These are phyloP conservation scores for Exophiala alcalophila DNA, from an alignment of 2,329 filamentous ascomycete genomes.

Conservation along the genomic window DNA sequence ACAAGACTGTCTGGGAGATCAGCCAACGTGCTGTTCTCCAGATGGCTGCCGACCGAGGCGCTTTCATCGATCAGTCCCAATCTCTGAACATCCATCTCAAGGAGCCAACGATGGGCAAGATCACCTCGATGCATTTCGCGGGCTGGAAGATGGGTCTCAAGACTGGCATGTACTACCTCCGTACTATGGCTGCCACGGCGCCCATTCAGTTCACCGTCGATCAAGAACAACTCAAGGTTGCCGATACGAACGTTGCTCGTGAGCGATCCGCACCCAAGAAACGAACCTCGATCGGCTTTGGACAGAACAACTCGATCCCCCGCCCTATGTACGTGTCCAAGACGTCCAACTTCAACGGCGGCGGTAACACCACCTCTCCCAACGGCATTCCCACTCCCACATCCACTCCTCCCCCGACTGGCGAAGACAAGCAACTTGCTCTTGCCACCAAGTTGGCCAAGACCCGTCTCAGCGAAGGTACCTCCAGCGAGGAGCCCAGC, in stretches of 20 bases:
- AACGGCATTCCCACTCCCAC: slow-evolving; percentile 69
- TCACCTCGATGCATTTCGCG: slow-evolving; percentile 98
- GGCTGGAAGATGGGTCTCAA: slow-evolving; percentile 99
- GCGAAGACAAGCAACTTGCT: slow-evolving; percentile 55
- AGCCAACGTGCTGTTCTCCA: slow-evolving; percentile 92
- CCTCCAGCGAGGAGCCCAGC: slow-evolving; percentile 67
- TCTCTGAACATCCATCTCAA: slow-evolving; percentile 99
- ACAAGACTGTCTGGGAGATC: slow-evolving; percentile 99
- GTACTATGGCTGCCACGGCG: slow-evolving; percentile 92
- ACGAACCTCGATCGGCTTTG: slow-evolving; percentile 62
- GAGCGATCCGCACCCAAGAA: slow-evolving; percentile 56
- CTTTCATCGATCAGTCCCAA: slow-evolving; percentile 98
- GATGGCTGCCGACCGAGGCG: slow-evolving; percentile 97
- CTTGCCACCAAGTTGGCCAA: slow-evolving; percentile 35
- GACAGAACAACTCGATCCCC: slow-evolving; percentile 60
- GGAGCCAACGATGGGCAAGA: slow-evolving; percentile 99
- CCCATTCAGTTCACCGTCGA: slow-evolving; percentile 99
- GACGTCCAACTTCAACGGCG: slow-evolving; percentile 32
- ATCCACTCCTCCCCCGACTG: slow-evolving; percentile 57
- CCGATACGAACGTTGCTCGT: slow-evolving; percentile 73
- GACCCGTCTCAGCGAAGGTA: slow-evolving; percentile 65
- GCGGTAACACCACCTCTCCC: slow-evolving; percentile 40
- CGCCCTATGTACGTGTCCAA: slow-evolving; percentile 65
- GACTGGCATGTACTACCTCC: slow-evolving; percentile 99
- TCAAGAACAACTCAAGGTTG: slow-evolving; percentile 86